Conservation (phyloP, 2,329 filamentous ascomycete genomes). For the Ophiostoma sp. region DNA sequence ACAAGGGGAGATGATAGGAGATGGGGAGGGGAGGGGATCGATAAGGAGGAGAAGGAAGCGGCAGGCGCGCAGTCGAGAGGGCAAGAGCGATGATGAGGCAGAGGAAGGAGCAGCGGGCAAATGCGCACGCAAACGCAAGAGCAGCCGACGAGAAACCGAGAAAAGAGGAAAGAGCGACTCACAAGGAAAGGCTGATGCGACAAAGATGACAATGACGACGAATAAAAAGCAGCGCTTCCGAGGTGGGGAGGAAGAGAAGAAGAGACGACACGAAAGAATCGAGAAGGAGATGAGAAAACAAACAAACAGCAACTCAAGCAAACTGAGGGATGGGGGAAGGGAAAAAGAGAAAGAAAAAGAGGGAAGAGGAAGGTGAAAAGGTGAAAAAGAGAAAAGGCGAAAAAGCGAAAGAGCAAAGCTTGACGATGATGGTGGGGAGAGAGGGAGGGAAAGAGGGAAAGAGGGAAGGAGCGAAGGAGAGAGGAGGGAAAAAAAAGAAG, state of each 20-base stretch:
- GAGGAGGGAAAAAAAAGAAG: slow-evolving; percentile 3
- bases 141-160: background rate
- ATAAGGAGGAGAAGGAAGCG: background rate
- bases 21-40: background rate
- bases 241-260: slow-evolving; percentile 15
- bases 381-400: background rate
- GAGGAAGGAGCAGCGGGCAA: background rate
- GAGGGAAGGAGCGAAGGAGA: background rate
- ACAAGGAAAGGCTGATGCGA: slow-evolving; percentile 15
- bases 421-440: background rate
- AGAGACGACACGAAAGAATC: background rate
- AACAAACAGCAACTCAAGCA: slow-evolving; percentile 17
- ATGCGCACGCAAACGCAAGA: background rate
- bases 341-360: background rate
- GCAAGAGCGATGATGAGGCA: background rate
- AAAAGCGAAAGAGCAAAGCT: background rate
- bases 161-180: slow-evolving; percentile 11
- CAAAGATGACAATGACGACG: slow-evolving; percentile 18
- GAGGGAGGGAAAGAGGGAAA: background rate
- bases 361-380: background rate
- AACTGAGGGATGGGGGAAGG: background rate
- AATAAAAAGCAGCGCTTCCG: slow-evolving; percentile 12
- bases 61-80: background rate
- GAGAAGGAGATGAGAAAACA: slow-evolving; percentile 11
- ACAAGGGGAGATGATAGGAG: background rate